These are phyloP conservation scores for Ceratocystis destructans DNA, from an alignment of 2,329 filamentous ascomycete species.

Conservation along the genomic window DNA sequence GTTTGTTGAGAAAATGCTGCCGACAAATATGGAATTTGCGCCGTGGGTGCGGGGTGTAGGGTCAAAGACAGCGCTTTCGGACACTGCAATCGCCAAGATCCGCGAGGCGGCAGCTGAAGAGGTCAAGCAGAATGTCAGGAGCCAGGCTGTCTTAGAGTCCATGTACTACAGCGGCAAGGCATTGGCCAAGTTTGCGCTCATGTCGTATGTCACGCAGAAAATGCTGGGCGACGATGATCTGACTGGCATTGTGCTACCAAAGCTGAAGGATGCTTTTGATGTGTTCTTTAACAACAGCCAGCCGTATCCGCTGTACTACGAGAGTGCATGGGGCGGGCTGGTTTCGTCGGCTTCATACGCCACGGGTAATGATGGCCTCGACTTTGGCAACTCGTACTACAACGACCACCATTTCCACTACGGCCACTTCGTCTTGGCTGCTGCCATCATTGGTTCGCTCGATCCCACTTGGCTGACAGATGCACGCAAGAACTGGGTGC, in stretches of 20 bases:
- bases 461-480: conserved; percentile 56
- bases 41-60: conserved; percentile 55
- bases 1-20: conserved; percentile 60
- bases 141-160: conserved; percentile 61
- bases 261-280: conserved; percentile 53
- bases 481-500: conserved; percentile 64
- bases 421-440: conserved; percentile 80
- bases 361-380: conserved; percentile 53
- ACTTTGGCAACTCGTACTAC: conserved; percentile 85
- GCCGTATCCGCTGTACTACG: conserved; percentile 50
- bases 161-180: conserved; percentile 91
- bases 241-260: conserved; percentile 42
- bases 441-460: conserved; percentile 67
- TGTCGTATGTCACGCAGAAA: conserved; percentile 52
- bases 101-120: conserved; percentile 53
- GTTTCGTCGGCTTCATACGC: conserved; percentile 62
- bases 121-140: conserved; percentile 59
- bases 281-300: conserved; percentile 55
- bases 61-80: conserved; percentile 34
- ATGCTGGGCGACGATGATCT: conserved; percentile 45
- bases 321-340: conserved; percentile 65
- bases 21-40: conserved; percentile 58
- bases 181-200: conserved; percentile 59
- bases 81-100: conserved; percentile 45
- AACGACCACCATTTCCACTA: conserved; percentile 67